Conservation (phyloP, 78 protist species). For the Polysphondylium violaceum region DNA sequence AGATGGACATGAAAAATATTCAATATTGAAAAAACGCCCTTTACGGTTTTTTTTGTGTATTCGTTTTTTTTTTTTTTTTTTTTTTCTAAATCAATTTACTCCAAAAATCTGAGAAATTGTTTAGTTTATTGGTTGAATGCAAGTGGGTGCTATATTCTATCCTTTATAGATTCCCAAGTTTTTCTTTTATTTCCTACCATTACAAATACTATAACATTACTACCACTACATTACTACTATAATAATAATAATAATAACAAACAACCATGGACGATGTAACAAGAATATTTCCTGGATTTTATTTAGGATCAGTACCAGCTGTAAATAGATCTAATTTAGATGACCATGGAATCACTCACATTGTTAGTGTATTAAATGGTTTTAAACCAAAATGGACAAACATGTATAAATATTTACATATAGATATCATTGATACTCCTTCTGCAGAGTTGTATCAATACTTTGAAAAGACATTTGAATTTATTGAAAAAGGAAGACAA, state of each 20-base stretch:
- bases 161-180: too few relatives aligned
- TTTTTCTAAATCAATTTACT: too few relatives aligned
- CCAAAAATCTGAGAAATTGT: too few relatives aligned
- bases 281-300: conserved; percentile 64
- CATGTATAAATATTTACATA: conserved; percentile 37
- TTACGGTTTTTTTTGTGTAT: too few relatives aligned
- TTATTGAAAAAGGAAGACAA: conserved; percentile 70
- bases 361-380: conserved; percentile 30
- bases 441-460: conserved; percentile 14
- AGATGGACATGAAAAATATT: too few relatives aligned
- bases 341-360: conserved; percentile 50
- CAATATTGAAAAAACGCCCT: too few relatives aligned
- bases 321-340: conserved; percentile 49
- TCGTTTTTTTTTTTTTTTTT: too few relatives aligned
- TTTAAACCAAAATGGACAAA: conserved; percentile 68
- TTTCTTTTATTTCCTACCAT: too few relatives aligned
- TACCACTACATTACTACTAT: too few relatives aligned
- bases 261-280: background rate
- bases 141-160: too few relatives aligned
- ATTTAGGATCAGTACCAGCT: conserved; percentile 48
- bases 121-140: too few relatives aligned
- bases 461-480: conserved; percentile 67
- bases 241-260: background rate
- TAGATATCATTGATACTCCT: conserved; percentile 43
- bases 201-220: too few relatives aligned